phyloP scores from a whole-genome alignment of 306 rosid genomes.

The Betula pendula region DNA sequence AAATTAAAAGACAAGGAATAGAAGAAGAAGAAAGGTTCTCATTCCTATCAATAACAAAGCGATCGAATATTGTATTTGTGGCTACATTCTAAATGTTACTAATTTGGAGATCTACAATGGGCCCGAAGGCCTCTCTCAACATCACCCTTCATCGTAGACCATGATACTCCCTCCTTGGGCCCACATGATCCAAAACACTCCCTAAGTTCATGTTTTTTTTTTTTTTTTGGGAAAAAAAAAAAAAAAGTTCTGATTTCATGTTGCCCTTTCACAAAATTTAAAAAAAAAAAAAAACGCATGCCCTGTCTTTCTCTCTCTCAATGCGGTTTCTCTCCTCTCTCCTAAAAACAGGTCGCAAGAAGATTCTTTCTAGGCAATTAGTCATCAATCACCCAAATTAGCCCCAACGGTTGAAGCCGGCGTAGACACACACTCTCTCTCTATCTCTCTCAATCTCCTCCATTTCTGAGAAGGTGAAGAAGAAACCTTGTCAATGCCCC shows the following conservation, averaged over 20 bases:
- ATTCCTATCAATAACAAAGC: no score
- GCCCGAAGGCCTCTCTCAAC: neutral
- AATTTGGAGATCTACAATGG: neutral
- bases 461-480: conserved; percentile 44
- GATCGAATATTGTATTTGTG: no score
- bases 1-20: no score
- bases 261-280: no score
- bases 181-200: neutral
- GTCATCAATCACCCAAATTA: conserved; percentile 52
- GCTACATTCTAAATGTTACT: no score
- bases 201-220: no score
- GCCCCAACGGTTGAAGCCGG: conserved; percentile 67
- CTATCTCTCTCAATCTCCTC: conserved; percentile 26
- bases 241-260: no score
- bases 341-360: conserved; percentile 35
- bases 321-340: no score
- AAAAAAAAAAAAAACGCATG: no score
- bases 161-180: neutral
- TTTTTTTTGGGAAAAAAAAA: no score
- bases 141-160: neutral
- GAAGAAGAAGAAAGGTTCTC: no score
- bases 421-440: conserved; percentile 25
- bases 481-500: neutral
- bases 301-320: neutral
- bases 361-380: conserved; percentile 37